Conservation (phyloP, 768 basidiomycete genomes). For the Daedaleopsis nitida region DNA sequence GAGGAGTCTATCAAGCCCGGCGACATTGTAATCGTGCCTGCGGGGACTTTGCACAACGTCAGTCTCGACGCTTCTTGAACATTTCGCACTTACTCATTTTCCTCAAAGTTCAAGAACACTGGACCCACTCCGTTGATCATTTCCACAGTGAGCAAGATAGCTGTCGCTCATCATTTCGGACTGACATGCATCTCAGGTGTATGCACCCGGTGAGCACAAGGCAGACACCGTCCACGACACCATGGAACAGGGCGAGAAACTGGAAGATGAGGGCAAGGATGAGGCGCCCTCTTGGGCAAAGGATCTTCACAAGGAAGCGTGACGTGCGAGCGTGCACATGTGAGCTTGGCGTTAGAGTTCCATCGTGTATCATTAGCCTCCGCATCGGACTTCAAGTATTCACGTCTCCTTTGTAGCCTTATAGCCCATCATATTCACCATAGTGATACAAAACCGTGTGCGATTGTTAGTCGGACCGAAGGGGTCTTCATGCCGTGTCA, state of each 20-base stretch:
- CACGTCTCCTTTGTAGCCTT: too few relatives aligned
- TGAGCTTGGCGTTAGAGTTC: too few relatives aligned
- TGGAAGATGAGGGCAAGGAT: conserved; percentile 32
- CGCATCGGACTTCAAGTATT: not conserved
- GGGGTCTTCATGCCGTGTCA: not conserved
- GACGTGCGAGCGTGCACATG: not conserved
- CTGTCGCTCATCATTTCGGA: not conserved
- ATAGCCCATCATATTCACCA: too few relatives aligned
- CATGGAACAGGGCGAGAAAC: conserved; percentile 29
- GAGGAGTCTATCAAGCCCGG: conserved; percentile 25
- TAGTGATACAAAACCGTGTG: too few relatives aligned
- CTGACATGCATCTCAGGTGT: conserved; percentile 19
- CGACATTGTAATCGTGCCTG: conserved; percentile 30
- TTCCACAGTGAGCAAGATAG: conserved; percentile 22
- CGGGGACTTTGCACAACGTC: conserved; percentile 31
- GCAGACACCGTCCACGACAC: conserved; percentile 30
- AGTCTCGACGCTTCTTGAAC: not conserved
- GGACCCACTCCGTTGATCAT: conserved; percentile 29
- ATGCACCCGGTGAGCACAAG: conserved; percentile 33
- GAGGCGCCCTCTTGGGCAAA: conserved; percentile 31
- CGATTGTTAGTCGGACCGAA: too few relatives aligned
- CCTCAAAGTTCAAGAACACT: conserved; percentile 27
- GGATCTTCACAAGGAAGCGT: conserved; percentile 6
- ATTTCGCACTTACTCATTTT: conserved; percentile 7
- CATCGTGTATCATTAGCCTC: not conserved